Percentiles rank a stretch among this genome's conserved stretches.
These are phyloP conservation scores for Eutypa lata DNA, from an alignment of 2,329 filamentous ascomycete species.

Conservation along the genomic window DNA sequence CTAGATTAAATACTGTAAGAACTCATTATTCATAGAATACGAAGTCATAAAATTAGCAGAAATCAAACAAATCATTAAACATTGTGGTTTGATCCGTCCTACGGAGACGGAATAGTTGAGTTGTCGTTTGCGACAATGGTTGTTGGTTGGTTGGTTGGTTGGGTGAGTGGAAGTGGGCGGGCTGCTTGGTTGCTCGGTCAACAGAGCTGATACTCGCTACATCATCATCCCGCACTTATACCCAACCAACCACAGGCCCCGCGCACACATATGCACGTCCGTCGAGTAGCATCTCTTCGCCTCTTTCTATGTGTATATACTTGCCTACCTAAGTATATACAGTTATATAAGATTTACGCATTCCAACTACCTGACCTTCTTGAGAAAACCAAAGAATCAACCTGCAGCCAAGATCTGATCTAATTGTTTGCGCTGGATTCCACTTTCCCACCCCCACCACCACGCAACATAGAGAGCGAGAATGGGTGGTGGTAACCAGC, in stretches of 20 bases:
- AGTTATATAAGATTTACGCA: too few species aligned
- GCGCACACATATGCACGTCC: background rate
- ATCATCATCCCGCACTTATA: background rate
- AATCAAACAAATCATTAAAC: too few species aligned
- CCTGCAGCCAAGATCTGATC: conserved; percentile 7
- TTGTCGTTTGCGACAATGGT: background rate
- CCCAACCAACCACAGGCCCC: background rate
- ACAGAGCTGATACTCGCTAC: background rate
- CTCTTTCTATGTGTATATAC: background rate
- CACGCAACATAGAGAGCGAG: background rate
- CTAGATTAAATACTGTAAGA: too few species aligned
- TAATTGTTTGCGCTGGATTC: conserved; percentile 14
- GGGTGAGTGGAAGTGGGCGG: too few species aligned
- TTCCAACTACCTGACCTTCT: too few species aligned
- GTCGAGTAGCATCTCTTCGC: background rate
- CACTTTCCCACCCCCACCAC: too few species aligned
- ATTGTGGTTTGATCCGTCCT: too few species aligned
- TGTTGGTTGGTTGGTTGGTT: background rate
- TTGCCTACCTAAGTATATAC: too few species aligned
- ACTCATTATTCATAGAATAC: too few species aligned
- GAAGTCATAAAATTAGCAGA: too few species aligned
- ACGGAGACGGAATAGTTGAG: too few species aligned
- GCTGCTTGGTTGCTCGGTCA: background rate
- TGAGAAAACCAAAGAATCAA: background rate
- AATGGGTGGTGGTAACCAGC: conserved; percentile 15